These are phyloP conservation scores for Trichoderma sp. DNA, from an alignment of 2,329 filamentous ascomycete genomes.

Conservation along the genomic window DNA sequence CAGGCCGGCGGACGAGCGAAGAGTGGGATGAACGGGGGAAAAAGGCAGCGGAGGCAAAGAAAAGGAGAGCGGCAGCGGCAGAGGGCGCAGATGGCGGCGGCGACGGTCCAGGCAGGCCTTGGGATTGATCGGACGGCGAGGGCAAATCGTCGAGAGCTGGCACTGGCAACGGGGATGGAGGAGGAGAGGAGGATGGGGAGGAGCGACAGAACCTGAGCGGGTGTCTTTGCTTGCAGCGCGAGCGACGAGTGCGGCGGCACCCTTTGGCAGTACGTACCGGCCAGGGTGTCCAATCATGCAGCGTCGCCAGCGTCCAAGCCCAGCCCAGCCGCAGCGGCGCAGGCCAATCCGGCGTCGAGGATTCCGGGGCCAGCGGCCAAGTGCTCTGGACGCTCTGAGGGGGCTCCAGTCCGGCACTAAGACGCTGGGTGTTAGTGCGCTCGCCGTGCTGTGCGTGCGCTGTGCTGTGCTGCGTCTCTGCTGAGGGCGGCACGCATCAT, in stretches of 20 bases:
- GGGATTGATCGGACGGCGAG: conserved; percentile 24
- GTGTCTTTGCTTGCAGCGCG: conserved; percentile 37
- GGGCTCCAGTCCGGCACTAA: conserved; percentile 20
- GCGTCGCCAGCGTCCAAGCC: conserved; percentile 18
- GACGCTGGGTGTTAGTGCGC: neutral
- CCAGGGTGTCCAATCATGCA: conserved; percentile 22
- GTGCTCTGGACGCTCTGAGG: neutral
- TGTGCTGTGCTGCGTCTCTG: conserved; percentile 1
- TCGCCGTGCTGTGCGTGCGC: neutral
- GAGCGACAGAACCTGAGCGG: conserved; percentile 42
- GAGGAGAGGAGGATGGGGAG: conserved; percentile 43
- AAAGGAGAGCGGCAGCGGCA: conserved; percentile 28
- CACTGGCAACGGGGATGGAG: conserved; percentile 41
- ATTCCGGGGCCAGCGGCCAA: conserved; percentile 15
- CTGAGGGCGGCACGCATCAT: conserved; percentile 23
- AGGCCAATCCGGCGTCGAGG: conserved; percentile 26
- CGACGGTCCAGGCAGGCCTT: neutral
- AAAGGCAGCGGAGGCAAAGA: conserved; percentile 27
- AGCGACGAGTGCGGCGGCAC: conserved; percentile 33
- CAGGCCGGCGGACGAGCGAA: conserved; percentile 5
- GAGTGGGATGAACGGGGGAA: conserved; percentile 27
- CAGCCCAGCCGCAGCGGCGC: conserved; percentile 26
- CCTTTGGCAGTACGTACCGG: conserved; percentile 37
- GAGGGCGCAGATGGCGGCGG: conserved; percentile 17
- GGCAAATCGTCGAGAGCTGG: conserved; percentile 38